Conservation (phyloP, 2,329 filamentous ascomycete genomes). For the Nemania sp. region DNA sequence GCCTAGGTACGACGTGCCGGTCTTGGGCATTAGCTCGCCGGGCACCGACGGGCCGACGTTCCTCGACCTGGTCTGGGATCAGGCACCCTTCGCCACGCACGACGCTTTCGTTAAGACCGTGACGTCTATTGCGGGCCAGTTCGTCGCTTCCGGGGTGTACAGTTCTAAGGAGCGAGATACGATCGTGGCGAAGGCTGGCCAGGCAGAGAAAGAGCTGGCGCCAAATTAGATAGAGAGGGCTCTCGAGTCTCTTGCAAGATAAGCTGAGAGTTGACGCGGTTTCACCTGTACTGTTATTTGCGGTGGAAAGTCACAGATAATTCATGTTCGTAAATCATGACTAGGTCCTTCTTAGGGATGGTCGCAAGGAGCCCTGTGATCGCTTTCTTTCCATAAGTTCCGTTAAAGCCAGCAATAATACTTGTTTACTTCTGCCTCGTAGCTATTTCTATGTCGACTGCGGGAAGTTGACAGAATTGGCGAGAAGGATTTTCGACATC, state of each 20-base stretch:
- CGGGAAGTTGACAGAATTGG: too few relatives aligned
- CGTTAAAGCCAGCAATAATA: too few relatives aligned
- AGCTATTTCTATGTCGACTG: too few relatives aligned
- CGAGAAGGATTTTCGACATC: too few relatives aligned
- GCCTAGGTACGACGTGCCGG: constrained; percentile 40
- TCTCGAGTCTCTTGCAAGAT: too few relatives aligned
- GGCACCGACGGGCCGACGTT: constrained; percentile 42
- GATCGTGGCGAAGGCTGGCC: constrained; percentile 33
- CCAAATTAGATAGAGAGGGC: constrained; percentile 9
- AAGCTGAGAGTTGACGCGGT: not conserved
- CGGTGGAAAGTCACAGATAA: too few relatives aligned
- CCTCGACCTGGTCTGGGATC: constrained; percentile 41
- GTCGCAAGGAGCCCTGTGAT: too few relatives aligned
- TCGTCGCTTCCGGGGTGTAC: constrained; percentile 36
- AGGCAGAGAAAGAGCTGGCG: constrained; percentile 37
- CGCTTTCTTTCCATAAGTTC: too few relatives aligned
- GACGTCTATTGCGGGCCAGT: constrained; percentile 27
- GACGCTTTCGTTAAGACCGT: constrained; percentile 35
- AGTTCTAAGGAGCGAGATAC: constrained; percentile 30
- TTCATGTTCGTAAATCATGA: too few relatives aligned
- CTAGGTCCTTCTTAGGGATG: too few relatives aligned
- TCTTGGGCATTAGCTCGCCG: constrained; percentile 37
- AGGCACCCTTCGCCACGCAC: constrained; percentile 38
- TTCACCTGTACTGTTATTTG: not conserved
- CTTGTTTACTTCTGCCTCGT: too few relatives aligned